These are phyloP conservation scores for Schwanniomyces occidentalis DNA, from an alignment of 805 yeast species.

Conservation along the genomic window DNA sequence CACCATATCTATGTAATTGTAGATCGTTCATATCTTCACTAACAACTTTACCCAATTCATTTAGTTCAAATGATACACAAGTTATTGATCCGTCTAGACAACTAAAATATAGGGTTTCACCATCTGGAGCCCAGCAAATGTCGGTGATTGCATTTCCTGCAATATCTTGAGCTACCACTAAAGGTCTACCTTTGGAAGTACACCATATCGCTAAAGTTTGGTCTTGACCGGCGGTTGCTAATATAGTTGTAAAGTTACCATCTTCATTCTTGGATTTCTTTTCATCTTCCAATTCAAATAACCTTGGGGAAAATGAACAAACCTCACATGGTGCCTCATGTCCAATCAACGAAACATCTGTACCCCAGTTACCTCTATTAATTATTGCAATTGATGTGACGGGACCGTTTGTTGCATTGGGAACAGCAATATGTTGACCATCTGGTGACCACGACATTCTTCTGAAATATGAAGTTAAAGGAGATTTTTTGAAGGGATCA, in stretches of 20 bases:
- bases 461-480: constrained; percentile 87
- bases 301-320: constrained; percentile 68
- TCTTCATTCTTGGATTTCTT: constrained; percentile 26
- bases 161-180: constrained; percentile 77
- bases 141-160: constrained; percentile 82
- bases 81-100: constrained; percentile 85
- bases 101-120: constrained; percentile 67
- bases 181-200: constrained; percentile 72
- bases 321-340: constrained; percentile 88
- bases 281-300: constrained; percentile 44
- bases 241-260: constrained; percentile 55
- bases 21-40: constrained; percentile 61
- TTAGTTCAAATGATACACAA: constrained; percentile 58
- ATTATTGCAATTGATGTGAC: constrained; percentile 72
- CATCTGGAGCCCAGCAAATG: constrained; percentile 85
- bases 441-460: constrained; percentile 90
- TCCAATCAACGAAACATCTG: constrained; percentile 72
- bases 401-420: constrained; percentile 84
- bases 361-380: constrained; percentile 78
- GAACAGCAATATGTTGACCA: constrained; percentile 83
- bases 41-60: constrained; percentile 68
- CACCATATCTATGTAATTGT: constrained; percentile 82
- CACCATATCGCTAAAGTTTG: constrained; percentile 86
- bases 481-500: constrained; percentile 86
- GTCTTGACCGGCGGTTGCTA: constrained; percentile 98